phyloP scores from a whole-genome alignment of 306 rosid genomes.

The Sicyos edulis region DNA sequence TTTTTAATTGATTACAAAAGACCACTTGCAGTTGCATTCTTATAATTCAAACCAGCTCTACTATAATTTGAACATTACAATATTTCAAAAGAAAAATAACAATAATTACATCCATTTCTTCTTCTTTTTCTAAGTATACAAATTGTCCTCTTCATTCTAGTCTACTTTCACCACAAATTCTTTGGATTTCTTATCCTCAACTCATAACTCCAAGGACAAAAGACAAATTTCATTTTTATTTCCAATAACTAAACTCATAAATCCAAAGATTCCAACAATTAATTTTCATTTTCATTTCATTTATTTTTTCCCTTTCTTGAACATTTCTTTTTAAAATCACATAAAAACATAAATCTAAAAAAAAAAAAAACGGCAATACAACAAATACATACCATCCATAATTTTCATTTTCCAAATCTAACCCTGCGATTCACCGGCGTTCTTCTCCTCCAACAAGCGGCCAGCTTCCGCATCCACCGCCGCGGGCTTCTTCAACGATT shows the following conservation, averaged over 20 bases:
- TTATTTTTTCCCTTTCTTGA: not conserved
- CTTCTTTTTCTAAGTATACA: no score
- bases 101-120: not conserved
- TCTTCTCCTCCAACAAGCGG: slow-evolving; percentile 47
- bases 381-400: not conserved
- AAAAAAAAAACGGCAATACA: not conserved
- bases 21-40: not conserved
- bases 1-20: no score
- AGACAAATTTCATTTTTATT: not conserved
- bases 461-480: slow-evolving; percentile 52
- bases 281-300: not conserved
- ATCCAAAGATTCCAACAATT: not conserved
- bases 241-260: not conserved
- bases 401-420: not conserved
- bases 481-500: slow-evolving; percentile 43
- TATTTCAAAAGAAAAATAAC: no score
- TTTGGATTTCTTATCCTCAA: slow-evolving; percentile 1
- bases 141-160: not conserved
- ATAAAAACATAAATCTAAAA: not conserved
- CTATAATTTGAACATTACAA: no score
- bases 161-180: not conserved
- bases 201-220: not conserved
- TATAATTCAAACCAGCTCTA: not conserved
- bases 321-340: not conserved
- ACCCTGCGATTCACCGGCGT: slow-evolving; percentile 43